These are phyloP conservation scores for Russula sp. DNA, from an alignment of 768 basidiomycete genomes.

Conservation along the genomic window DNA sequence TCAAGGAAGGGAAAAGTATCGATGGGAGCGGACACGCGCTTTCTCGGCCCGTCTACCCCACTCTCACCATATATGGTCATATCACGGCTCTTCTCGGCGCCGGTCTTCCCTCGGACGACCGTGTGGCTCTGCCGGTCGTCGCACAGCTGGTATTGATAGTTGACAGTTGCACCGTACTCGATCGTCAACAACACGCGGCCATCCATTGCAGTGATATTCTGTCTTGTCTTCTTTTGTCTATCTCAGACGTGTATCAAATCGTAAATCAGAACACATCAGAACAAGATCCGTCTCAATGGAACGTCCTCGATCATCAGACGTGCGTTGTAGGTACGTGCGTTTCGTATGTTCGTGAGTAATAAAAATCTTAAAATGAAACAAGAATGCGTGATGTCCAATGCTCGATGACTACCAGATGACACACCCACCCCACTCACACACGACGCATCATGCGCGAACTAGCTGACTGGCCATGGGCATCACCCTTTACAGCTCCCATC, in stretches of 20 bases:
- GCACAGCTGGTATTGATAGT: background rate
- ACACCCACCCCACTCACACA: slow-evolving; percentile 4
- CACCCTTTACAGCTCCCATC: background rate
- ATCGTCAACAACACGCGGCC: too few species aligned
- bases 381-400: slow-evolving; percentile 1
- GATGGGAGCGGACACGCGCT: slow-evolving; percentile 1
- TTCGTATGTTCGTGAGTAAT: slow-evolving; percentile 23
- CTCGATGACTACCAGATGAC: too few species aligned
- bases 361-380: background rate
- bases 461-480: background rate
- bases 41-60: background rate
- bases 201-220: too few species aligned
- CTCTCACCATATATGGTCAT: background rate
- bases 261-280: background rate
- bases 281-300: background rate
- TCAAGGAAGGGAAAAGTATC: background rate
- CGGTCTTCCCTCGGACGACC: background rate
- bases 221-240: too few species aligned
- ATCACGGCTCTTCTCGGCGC: background rate
- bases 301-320: slow-evolving; percentile 13
- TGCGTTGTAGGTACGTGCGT: background rate
- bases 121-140: background rate
- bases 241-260: background rate
- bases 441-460: slow-evolving; percentile 12
- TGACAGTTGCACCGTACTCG: too few species aligned